Base-by-base conservation (phyloP, 805 yeast species). In the Saccharomyces jurei region DNA sequence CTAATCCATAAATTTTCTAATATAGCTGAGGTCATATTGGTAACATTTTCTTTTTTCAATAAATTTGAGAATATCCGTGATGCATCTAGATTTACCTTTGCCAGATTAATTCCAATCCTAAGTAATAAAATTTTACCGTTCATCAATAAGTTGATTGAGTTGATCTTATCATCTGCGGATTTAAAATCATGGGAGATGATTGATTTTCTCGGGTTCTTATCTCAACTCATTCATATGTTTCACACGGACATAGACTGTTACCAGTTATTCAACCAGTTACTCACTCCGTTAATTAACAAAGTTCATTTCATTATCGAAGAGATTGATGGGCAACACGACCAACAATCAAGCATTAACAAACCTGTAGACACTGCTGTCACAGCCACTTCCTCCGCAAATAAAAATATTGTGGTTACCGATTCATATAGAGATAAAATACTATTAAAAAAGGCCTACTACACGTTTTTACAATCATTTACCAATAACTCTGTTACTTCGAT, bases 221-320 rank as follows among this genome's bases (percentile, higher is more conserved):
- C 96, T 4, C 98, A 94, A 71, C 80, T 94, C 57, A 81, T 87
- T 52, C 97, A 92, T 68, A 80, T 77, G 59, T 89, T 85, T 71
- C 80, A 82, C 63, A 76, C 76, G 49, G 84, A 87, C 60, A 82
- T 80, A 47, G 78, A 77, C 48, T 81, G 90, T 52, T 89, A 87
- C 69, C 82, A 83, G 61, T 74, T 92, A 70, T 75, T 92, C 58
- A 82, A 86, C 63, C 83, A 84, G 54, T 73, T 94, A 56, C 68
- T 89, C 55, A 74, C 87, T 0, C 96, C 97, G n/a, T 76, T 91
- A 50, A 73, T 87, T 29, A 75, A 76, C 52, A 87, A 87, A 63
- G 77, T 87, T 8, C 81, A 83, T 61, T 74, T 71, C 30, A 74
- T 77, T 55, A 68, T 86, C 56, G 71, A 74, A 29, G 72, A 71